Base-by-base conservation (phyloP, 495 filamentous ascomycete genomes). In the Penicillium diatomitis region DNA sequence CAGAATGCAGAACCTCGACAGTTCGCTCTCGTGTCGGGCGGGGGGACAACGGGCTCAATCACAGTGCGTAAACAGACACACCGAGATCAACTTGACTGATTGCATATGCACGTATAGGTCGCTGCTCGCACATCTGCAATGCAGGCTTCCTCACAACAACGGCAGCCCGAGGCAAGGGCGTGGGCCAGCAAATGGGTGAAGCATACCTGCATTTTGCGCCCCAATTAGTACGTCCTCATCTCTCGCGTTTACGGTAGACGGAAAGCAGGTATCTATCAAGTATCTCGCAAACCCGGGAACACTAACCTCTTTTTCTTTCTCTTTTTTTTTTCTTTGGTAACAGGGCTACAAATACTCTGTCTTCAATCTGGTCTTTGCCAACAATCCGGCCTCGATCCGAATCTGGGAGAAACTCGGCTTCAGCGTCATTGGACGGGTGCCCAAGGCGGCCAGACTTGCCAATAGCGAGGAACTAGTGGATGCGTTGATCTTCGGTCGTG, bases 311-410 rank as follows among this genome's bases (percentile, higher is more conserved):
- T 8, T 4, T 31, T 2, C 2, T 41, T 38, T 51, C 29, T 51
- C n/a, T 29, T n/a, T 5, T 5, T 3, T 32, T 2, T 31, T 32
- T 3, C 6, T 5, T 43, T 2, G 12, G 1, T 11, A 9, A 12
- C 50, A 86, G 72, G 91, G 91, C 36, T 98, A 96, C 71, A 87
- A 83, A 50, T 97, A 96, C 73, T 91, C 86, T 9, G 89, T 98
- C 42, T 98, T 98, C 80, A 97, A 98, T 68, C 83, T 98, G 8
- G 92, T 98, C 10, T 98, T 96, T 68, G 92, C 95, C 67, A 98
- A 90, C 46, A 97, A 98, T 64, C 81, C 89, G 8, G 91, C 88
- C 5, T 96, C 90, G 8, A 86, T 87, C 61, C 84, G 84, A 46
- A 96, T 98, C 58, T 98, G 92, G 92, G 92, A 98, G 63, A 86